These are phyloP conservation scores for Chenopodium suecicum DNA, from an alignment of 148 eudicot species.

Conservation along the genomic window DNA sequence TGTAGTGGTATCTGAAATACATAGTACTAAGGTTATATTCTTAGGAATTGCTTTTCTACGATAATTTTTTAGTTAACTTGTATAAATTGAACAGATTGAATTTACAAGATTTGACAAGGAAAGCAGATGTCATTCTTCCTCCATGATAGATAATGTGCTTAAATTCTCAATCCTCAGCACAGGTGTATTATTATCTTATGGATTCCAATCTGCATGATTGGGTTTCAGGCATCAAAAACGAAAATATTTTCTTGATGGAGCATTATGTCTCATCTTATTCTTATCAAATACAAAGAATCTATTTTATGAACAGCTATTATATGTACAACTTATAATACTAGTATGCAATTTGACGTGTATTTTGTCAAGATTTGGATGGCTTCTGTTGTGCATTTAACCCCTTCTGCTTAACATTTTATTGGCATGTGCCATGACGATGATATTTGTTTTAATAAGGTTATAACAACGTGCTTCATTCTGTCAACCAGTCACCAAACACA, in stretches of 20 bases:
- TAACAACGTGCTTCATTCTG: neutral
- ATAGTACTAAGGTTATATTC: no score
- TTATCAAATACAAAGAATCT: neutral
- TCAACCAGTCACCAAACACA: neutral
- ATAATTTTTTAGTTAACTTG: no score
- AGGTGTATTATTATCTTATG: conserved; percentile 23
- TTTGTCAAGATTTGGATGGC: neutral
- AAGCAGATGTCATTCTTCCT: conserved; percentile 24
- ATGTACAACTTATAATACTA: neutral
- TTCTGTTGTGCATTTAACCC: neutral
- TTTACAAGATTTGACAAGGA: conserved; percentile 31
- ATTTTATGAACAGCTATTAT: neutral
- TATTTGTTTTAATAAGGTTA: neutral
- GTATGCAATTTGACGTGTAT: neutral
- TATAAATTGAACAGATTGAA: conserved; percentile 25
- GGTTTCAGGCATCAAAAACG: neutral
- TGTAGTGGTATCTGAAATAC: no score
- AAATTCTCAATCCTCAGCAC: conserved; percentile 12
- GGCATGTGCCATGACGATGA: neutral
- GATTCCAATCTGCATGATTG: neutral
- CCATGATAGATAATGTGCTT: conserved; percentile 26
- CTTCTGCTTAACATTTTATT: neutral
- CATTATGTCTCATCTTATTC: neutral
- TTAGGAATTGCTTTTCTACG: no score
- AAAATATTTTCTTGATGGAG: neutral